A percentile compares a stretch with the other conserved stretches of the same genome.
These are phyloP conservation scores for Alternaria consortialis DNA, from an alignment of 2,329 filamentous ascomycete genomes.

Conservation along the genomic window DNA sequence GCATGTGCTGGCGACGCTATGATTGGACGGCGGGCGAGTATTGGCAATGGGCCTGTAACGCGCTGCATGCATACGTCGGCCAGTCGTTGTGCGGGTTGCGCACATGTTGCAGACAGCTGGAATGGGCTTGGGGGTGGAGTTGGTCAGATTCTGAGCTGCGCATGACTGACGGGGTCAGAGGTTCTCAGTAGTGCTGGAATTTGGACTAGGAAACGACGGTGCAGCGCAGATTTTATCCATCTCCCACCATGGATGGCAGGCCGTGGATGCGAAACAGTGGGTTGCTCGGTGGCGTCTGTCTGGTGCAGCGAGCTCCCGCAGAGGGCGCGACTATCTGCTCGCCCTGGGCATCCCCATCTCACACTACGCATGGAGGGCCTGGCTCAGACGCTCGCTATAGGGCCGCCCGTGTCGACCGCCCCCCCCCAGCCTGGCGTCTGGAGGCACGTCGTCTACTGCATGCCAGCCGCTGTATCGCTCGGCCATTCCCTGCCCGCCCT, in stretches of 20 bases:
- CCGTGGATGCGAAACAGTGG: slow-evolving; percentile 36
- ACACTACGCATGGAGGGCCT: slow-evolving; percentile 5
- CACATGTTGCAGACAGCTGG: not conserved
- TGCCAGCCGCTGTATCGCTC: slow-evolving; percentile 23
- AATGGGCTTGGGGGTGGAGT: slow-evolving; percentile 18
- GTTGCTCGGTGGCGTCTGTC: slow-evolving; percentile 29
- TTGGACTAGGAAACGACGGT: not conserved
- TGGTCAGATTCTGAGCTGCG: not conserved
- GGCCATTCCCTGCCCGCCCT: slow-evolving; percentile 4
- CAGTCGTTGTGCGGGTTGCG: not conserved
- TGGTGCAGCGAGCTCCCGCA: slow-evolving; percentile 17
- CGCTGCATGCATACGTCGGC: slow-evolving; percentile 13
- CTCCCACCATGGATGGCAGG: slow-evolving; percentile 1
- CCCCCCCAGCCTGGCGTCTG: slow-evolving; percentile 25
- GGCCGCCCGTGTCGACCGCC: slow-evolving; percentile 21
- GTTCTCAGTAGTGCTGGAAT: too few relatives aligned
- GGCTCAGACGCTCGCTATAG: slow-evolving; percentile 11
- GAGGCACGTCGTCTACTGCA: slow-evolving; percentile 12
- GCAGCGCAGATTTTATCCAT: slow-evolving; percentile 2
- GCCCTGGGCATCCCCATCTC: slow-evolving; percentile 22
- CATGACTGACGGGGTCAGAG: too few relatives aligned
- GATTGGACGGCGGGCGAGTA: slow-evolving; percentile 38
- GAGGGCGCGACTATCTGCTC: slow-evolving; percentile 26
- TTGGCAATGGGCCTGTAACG: slow-evolving; percentile 42
- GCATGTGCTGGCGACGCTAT: slow-evolving; percentile 19